Evolutionary conservation across 306 rosid genomes (phyloP).

Genomic region (Bauhinia variegata): DNA sequence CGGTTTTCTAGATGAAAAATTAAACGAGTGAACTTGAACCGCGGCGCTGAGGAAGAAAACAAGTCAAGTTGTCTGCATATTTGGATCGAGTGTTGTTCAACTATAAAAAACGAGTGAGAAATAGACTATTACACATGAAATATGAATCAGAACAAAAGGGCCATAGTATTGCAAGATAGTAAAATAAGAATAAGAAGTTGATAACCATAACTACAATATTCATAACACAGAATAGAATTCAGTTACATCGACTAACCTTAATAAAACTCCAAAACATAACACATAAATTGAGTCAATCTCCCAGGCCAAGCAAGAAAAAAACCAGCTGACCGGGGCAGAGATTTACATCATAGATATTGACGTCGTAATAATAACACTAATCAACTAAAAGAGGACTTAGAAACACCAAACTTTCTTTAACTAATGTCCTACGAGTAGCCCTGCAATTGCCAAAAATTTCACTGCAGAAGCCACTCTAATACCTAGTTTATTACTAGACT

Average conservation of each 20-base stretch:
- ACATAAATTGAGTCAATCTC: constrained; percentile 36
- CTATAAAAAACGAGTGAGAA: no score
- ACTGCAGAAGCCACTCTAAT: constrained; percentile 56
- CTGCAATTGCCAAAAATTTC: constrained; percentile 82
- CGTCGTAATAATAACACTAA: constrained; percentile 37
- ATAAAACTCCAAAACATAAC: constrained; percentile 22
- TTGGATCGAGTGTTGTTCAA: no score
- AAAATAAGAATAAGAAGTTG: neutral
- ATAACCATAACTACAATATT: neutral
- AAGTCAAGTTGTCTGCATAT: no score
- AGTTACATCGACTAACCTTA: constrained; percentile 33
- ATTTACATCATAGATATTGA: constrained; percentile 56
- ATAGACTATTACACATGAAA: no score
- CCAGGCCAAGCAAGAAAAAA: constrained; percentile 60
- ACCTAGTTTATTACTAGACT: constrained; percentile 27
- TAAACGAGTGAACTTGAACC: no score
- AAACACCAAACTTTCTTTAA: no score
- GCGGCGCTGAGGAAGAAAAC: no score
- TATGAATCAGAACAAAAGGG: no score
- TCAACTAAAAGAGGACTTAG: constrained; percentile 23
- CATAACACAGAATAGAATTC: constrained; percentile 24
- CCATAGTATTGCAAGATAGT: no score
- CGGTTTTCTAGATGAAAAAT: no score
- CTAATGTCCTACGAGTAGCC: constrained; percentile 40
- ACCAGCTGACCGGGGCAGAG: constrained; percentile 59